Conservation (phyloP, 2,329 filamentous ascomycete genomes). For the Sphaerulina vaccinii region DNA sequence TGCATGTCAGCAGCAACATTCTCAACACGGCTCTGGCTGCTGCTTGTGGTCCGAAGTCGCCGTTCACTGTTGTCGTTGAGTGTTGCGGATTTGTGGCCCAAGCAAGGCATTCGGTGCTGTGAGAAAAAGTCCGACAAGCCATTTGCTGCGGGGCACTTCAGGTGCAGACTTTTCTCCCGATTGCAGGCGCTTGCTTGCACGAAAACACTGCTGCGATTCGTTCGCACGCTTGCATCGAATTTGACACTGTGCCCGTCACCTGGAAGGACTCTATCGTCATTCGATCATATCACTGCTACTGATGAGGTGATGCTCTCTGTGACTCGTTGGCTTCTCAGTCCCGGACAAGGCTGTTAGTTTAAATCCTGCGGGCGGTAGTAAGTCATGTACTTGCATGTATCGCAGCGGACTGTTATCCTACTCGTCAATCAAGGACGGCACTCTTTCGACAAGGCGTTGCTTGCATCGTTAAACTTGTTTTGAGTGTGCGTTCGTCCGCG, state of each 20-base stretch:
- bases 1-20: conserved; percentile 1
- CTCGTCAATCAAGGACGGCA: conserved; percentile 2
- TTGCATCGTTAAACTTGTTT: conserved; percentile 3
- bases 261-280: not conserved
- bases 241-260: not conserved
- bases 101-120: conserved; percentile 10
- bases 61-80: conserved; percentile 1
- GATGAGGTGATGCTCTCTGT: not conserved
- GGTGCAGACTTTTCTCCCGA: not conserved
- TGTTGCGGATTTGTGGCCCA: conserved; percentile 1
- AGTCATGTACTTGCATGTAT: conserved; percentile 7
- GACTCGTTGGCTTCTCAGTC: conserved; percentile 6
- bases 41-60: not conserved
- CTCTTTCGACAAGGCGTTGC: conserved; percentile 4
- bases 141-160: conserved; percentile 5
- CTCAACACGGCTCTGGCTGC: conserved; percentile 1
- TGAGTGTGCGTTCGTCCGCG: conserved; percentile 13
- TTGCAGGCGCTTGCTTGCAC: not conserved
- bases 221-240: not conserved
- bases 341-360: conserved; percentile 1
- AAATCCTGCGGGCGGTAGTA: not conserved
- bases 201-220: not conserved
- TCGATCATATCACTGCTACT: not conserved
- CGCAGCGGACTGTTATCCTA: conserved; percentile 4
- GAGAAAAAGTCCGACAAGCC: not conserved